phyloP scores from a whole-genome alignment of 2,329 filamentous ascomycete species.

The Lojkania enalia region DNA sequence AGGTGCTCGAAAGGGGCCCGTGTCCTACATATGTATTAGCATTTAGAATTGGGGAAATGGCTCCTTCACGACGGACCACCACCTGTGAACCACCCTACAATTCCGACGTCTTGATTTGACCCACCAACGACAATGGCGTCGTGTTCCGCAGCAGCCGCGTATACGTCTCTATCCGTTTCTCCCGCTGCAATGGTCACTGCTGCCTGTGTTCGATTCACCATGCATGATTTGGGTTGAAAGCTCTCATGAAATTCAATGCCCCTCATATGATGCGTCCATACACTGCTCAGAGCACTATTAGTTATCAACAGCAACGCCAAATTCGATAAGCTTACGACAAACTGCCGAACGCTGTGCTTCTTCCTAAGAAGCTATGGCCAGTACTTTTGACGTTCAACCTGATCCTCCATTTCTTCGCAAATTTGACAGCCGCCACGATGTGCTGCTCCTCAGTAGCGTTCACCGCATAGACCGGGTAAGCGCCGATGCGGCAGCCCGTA shows the following conservation, averaged over 20 bases:
- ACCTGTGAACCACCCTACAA: slow-evolving; percentile 41
- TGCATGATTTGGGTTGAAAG: slow-evolving; percentile 8
- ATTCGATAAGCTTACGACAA: slow-evolving; percentile 4
- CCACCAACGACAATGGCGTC: slow-evolving; percentile 16
- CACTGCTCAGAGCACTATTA: slow-evolving; percentile 2
- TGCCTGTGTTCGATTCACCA: slow-evolving; percentile 2
- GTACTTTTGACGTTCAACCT: slow-evolving; percentile 8
- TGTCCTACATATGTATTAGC: slow-evolving; percentile 16
- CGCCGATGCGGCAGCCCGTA: slow-evolving; percentile 6
- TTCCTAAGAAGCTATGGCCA: slow-evolving; percentile 8
- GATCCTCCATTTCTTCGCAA: slow-evolving; percentile 1
- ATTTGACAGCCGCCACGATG: slow-evolving; percentile 1
- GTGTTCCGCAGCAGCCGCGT: slow-evolving; percentile 4
- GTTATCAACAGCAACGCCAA: neutral
- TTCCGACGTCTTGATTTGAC: slow-evolving; percentile 29
- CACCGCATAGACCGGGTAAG: slow-evolving; percentile 4
- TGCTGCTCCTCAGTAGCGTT: slow-evolving; percentile 3
- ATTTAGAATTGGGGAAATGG: neutral
- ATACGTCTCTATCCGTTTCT: slow-evolving; percentile 14
- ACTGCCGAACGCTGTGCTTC: slow-evolving; percentile 5
- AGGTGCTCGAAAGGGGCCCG: slow-evolving; percentile 9
- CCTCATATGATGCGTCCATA: slow-evolving; percentile 18
- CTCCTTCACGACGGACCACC: slow-evolving; percentile 23
- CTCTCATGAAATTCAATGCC: slow-evolving; percentile 8
- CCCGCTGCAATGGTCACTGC: slow-evolving; percentile 19